Base-by-base conservation (phyloP, 75 land plant species). In the Pseudotsuga menziesii region DNA sequence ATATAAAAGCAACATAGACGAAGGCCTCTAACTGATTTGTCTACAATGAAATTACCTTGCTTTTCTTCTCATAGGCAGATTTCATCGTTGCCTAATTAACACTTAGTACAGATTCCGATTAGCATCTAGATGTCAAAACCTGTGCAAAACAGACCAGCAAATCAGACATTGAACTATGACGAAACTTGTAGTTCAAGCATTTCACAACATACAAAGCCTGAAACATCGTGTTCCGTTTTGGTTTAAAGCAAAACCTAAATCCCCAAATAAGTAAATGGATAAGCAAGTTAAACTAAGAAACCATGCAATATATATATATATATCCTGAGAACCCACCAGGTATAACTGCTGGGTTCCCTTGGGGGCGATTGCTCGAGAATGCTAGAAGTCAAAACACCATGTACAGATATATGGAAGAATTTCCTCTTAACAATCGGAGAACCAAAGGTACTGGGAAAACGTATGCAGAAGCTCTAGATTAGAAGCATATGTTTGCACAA, bases 31-130 rank as follows among this genome's bases (percentile, higher is more conserved):
- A 58, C 17, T 7, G 27, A 17, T 41, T 17, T 55, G 7, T 39
- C 25, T 2, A 80, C 61, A 81, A 76, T 3, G 23, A 17, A n/a
- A 74, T 9, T 48, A 90, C 92, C 92, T 90, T 90, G 90, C 88
- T 90, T 82, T 88, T 90, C 90, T 88, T 90, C 52, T 26, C 61
- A 76, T 75, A 88, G 66, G 76, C 92, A 88, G 84, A 88, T 82
- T 85, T 86, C 92, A 90, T 90, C 84, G 84, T 88, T 81, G 73
- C 54, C 54, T 48, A 82, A 78, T 29, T 15, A 26, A 58, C 76
- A 62, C 88, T 82, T 85, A 83, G 85, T 89, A 76, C 71, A 86
- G 79, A 41, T 69, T 48, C 72, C n/a, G 52, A 20, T 69, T 39
- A 39, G 39, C 72, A 69, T 69, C 14, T 69, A 69, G 72, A 69